Conservation (phyloP, 305 asterid species). For the Ajuga reptans region DNA sequence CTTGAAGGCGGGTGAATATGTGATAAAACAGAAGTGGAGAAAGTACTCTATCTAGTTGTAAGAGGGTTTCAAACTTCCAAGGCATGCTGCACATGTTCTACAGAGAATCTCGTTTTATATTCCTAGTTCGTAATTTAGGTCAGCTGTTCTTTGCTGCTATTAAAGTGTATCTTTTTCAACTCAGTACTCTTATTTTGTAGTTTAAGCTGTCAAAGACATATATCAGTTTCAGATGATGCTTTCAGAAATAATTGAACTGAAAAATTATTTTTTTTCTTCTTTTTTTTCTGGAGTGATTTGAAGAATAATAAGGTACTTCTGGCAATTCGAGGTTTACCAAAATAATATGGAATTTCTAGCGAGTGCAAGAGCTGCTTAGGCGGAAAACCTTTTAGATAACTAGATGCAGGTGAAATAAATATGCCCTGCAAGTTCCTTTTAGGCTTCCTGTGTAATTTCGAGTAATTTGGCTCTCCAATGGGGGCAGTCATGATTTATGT, state of each 20-base stretch:
- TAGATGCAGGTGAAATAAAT: neutral
- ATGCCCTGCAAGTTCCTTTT: neutral
- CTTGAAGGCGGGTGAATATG: neutral
- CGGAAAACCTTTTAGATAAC: neutral
- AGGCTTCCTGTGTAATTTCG: neutral
- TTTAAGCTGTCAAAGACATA: neutral
- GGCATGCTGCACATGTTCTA: neutral
- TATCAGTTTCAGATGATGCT: neutral
- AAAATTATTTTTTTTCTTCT: too few relatives aligned
- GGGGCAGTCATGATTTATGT: neutral
- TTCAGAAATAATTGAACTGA: neutral
- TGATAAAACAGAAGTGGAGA: neutral
- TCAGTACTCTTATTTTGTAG: neutral
- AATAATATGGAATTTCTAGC: neutral
- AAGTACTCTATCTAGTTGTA: neutral
- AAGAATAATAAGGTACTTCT: neutral
- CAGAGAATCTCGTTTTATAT: neutral
- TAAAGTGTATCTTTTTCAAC: too few relatives aligned
- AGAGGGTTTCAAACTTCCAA: neutral
- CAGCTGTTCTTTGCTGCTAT: neutral
- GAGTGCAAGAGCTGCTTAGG: neutral
- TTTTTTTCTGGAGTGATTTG: neutral
- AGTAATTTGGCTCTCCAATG: neutral
- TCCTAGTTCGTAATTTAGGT: neutral
- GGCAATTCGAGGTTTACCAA: neutral